Evolutionary conservation across 1,284 basidiomycete genomes (phyloP).

Genomic region (Irpex sp.): DNA sequence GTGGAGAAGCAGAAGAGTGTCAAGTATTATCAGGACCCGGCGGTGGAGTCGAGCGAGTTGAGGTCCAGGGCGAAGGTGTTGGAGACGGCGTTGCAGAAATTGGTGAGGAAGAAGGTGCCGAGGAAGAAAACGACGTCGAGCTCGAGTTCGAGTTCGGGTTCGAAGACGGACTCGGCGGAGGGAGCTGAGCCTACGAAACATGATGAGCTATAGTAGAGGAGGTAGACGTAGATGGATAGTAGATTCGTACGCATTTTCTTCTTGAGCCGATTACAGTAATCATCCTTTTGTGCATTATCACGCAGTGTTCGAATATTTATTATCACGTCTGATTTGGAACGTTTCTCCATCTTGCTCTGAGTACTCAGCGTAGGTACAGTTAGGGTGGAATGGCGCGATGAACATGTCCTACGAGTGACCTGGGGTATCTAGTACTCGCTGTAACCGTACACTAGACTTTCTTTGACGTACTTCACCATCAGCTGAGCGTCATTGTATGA

Average conservation of each 20-base stretch:
- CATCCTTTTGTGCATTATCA: neutral
- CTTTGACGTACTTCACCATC: too few relatives aligned
- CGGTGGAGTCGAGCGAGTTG: conserved; percentile 80
- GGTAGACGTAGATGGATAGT: neutral
- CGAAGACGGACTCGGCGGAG: neutral
- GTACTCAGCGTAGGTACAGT: neutral
- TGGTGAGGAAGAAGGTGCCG: conserved; percentile 65
- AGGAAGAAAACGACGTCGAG: conserved; percentile 46
- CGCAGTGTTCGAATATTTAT: neutral
- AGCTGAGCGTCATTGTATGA: too few relatives aligned
- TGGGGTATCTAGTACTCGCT: too few relatives aligned
- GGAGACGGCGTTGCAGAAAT: conserved; percentile 67
- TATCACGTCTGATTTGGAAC: neutral
- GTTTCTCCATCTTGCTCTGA: too few relatives aligned
- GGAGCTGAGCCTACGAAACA: conserved; percentile 7
- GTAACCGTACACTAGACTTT: too few relatives aligned
- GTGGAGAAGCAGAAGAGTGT: conserved; percentile 79
- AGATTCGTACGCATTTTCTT: neutral
- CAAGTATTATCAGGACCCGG: conserved; percentile 75
- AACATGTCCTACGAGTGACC: too few relatives aligned
- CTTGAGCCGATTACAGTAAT: neutral
- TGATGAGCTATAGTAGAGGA: conserved; percentile 6
- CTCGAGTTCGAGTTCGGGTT: conserved; percentile 1
- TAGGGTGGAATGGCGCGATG: too few relatives aligned
- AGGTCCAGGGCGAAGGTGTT: conserved; percentile 76